A percentile compares a stretch with the other conserved stretches of the same genome.
Conservation (phyloP, 768 basidiomycete species). For the Pisolithus sp. region DNA sequence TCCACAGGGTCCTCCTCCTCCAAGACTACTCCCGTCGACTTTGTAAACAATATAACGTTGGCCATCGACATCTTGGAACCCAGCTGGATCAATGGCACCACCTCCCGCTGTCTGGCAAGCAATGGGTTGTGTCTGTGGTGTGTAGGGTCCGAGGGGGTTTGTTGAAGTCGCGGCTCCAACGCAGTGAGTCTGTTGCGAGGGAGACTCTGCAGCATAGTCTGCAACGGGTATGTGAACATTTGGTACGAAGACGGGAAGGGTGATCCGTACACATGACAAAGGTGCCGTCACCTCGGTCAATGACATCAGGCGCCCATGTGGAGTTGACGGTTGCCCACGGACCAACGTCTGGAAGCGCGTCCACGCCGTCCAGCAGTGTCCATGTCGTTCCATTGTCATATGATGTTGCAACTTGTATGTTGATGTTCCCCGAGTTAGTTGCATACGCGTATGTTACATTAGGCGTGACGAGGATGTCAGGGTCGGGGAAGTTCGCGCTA, state of each 20-base stretch:
- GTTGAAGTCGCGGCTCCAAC: slow-evolving; percentile 23
- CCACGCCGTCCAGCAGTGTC: slow-evolving; percentile 8
- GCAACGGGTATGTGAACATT: not conserved
- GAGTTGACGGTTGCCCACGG: slow-evolving; percentile 14
- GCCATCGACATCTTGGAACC: slow-evolving; percentile 20
- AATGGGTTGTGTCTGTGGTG: slow-evolving; percentile 14
- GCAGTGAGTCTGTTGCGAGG: slow-evolving; percentile 16
- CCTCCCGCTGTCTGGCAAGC: slow-evolving; percentile 19
- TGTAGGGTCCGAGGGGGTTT: slow-evolving; percentile 21
- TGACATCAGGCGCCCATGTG: slow-evolving; percentile 20
- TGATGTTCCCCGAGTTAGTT: slow-evolving; percentile 14
- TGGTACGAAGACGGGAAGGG: not conserved
- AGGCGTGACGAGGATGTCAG: slow-evolving; percentile 9
- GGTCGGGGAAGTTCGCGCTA: slow-evolving; percentile 18
- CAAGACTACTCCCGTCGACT: slow-evolving; percentile 28
- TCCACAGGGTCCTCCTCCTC: slow-evolving; percentile 23
- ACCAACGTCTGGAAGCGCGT: slow-evolving; percentile 19
- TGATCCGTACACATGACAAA: slow-evolving; percentile 15
- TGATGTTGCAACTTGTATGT: slow-evolving; percentile 19
- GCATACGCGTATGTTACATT: slow-evolving; percentile 14
- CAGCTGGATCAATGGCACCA: slow-evolving; percentile 24
- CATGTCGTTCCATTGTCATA: slow-evolving; percentile 15
- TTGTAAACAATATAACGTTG: slow-evolving; percentile 20
- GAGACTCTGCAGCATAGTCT: slow-evolving; percentile 12
- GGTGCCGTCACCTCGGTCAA: slow-evolving; percentile 7